phyloP scores from a whole-genome alignment of 1,284 basidiomycete genomes.

The Malassezia caprae region DNA sequence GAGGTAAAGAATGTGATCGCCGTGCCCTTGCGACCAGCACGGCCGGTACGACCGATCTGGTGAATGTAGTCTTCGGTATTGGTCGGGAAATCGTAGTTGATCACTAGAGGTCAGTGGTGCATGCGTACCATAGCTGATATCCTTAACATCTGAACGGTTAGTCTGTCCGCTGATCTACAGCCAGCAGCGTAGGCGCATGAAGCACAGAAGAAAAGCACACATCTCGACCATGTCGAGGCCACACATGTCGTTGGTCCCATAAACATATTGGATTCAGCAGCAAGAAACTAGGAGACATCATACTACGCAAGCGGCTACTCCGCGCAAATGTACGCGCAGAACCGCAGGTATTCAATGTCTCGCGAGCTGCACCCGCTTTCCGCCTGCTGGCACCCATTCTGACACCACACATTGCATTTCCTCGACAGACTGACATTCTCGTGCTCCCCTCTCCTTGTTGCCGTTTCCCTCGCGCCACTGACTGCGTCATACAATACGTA shows the following conservation, averaged over 20 bases:
- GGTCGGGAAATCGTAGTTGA: conserved; percentile 91
- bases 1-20: conserved; percentile 82
- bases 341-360: background rate
- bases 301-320: background rate
- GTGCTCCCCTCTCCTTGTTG: background rate
- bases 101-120: conserved; percentile 20
- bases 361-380: background rate
- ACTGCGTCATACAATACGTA: conserved; percentile 57
- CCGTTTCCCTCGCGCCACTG: background rate
- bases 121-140: conserved; percentile 77
- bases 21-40: conserved; percentile 64
- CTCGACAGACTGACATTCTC: background rate
- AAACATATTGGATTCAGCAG: background rate
- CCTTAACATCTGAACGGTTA: conserved; percentile 69
- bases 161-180: background rate
- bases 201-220: background rate
- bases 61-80: conserved; percentile 91
- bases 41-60: conserved; percentile 70
- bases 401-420: background rate
- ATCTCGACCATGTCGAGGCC: background rate
- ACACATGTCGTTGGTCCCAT: background rate
- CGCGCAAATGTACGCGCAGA: background rate
- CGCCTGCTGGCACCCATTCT: background rate
- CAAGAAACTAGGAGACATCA: conserved; percentile 1
- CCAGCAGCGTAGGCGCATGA: background rate